Conservation (phyloP, 2,329 filamentous ascomycete genomes). For the Penicillium expansum region DNA sequence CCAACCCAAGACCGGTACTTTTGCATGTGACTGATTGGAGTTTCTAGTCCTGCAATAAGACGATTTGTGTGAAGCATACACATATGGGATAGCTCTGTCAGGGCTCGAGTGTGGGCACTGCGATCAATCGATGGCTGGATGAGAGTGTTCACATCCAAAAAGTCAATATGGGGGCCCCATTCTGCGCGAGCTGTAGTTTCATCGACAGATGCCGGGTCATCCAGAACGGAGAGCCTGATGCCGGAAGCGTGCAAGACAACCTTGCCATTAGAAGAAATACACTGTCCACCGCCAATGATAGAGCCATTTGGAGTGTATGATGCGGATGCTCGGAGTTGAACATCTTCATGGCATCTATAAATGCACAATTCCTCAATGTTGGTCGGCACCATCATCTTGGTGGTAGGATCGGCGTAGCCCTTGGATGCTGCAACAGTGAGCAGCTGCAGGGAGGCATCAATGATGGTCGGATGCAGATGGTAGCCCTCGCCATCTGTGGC, state of each 20-base stretch:
- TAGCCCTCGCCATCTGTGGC: constrained; percentile 9
- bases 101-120: background rate
- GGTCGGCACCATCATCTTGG: constrained; percentile 21
- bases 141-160: constrained; percentile 9
- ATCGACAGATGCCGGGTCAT: background rate
- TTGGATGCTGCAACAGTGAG: constrained; percentile 20
- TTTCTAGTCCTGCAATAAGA: background rate
- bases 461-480: constrained; percentile 22
- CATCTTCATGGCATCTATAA: background rate
- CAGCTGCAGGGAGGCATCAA: constrained; percentile 24
- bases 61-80: constrained; percentile 16
- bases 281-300: constrained; percentile 6
- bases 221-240: constrained; percentile 9
- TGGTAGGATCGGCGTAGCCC: constrained; percentile 16
- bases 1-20: constrained; percentile 14
- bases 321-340: constrained; percentile 6
- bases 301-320: constrained; percentile 9
- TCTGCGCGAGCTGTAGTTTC: constrained; percentile 1
- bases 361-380: constrained; percentile 23
- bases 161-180: constrained; percentile 20
- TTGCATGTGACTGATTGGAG: constrained; percentile 8
- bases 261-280: constrained; percentile 5
- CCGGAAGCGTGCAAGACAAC: constrained; percentile 7
- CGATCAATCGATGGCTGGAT: constrained; percentile 12
- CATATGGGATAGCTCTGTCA: constrained; percentile 11